A percentile compares a stretch with the other conserved stretches of the same genome.
phyloP scores from a whole-genome alignment of 1,284 basidiomycete genomes.

The Moniliella sp. region DNA sequence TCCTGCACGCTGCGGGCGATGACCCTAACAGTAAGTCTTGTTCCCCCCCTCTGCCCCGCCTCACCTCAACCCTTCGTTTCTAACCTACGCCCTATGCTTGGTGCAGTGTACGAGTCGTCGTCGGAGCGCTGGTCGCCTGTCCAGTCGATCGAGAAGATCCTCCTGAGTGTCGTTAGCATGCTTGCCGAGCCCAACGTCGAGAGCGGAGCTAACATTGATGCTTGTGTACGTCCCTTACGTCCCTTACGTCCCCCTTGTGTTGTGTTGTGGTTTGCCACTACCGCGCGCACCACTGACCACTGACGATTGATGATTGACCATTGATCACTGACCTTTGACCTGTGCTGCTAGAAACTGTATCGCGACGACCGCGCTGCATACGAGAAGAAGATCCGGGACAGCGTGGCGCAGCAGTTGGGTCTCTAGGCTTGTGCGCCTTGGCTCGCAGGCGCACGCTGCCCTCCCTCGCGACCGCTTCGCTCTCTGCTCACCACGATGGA shows the following conservation, averaged over 20 bases:
- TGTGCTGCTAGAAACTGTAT: slow-evolving; percentile 22
- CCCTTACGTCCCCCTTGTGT: no score
- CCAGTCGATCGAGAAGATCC: slow-evolving; percentile 82
- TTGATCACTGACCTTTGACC: not conserved
- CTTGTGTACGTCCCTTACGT: slow-evolving; percentile 29
- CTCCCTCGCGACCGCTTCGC: no score
- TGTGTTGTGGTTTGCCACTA: no score
- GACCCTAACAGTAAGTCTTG: slow-evolving; percentile 39
- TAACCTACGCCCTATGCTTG: not conserved
- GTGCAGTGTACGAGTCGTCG: slow-evolving; percentile 51
- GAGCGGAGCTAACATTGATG: slow-evolving; percentile 85
- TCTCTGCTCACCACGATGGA: no score
- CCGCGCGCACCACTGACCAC: not conserved
- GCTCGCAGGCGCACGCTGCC: no score
- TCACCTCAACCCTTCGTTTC: not conserved
- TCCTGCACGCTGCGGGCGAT: slow-evolving; percentile 88
- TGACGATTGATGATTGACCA: not conserved
- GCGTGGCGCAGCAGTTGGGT: slow-evolving; percentile 26
- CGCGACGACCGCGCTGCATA: slow-evolving; percentile 26
- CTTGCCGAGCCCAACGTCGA: slow-evolving; percentile 99
- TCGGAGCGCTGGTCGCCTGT: slow-evolving; percentile 96
- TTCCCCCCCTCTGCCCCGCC: not conserved
- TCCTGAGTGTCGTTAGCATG: slow-evolving; percentile 82
- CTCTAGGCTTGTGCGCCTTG: no score
- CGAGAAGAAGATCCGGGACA: slow-evolving; percentile 23